Conservation (phyloP, 202 grass and related monocot species). For the Tripidium arundinaceum region DNA sequence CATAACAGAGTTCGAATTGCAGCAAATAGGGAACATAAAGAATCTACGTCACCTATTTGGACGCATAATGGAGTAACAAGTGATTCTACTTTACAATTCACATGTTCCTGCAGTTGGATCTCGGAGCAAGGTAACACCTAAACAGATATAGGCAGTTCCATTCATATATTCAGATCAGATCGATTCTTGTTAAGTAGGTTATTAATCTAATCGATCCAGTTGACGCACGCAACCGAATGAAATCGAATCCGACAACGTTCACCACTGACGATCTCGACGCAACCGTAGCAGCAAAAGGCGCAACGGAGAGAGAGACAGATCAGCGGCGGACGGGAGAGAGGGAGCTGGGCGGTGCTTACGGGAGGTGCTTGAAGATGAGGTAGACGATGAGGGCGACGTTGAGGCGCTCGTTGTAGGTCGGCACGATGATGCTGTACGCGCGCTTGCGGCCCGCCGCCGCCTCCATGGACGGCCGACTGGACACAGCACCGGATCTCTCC, state of each 20-base stretch:
- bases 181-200: neutral
- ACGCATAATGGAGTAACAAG: neutral
- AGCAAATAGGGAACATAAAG: neutral
- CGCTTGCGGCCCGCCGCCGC: constrained; percentile 18
- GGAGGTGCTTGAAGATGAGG: constrained; percentile 94
- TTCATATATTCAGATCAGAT: neutral
- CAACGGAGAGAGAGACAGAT: neutral
- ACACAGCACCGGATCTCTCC: neutral
- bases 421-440: constrained; percentile 84
- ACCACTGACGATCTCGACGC: neutral
- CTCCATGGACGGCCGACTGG: constrained; percentile 5
- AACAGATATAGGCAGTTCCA: neutral
- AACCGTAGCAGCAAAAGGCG: neutral
- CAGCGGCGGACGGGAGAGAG: neutral
- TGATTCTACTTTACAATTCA: neutral
- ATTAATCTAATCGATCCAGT: neutral
- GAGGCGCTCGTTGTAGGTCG: constrained; percentile 96
- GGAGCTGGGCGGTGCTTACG: constrained; percentile 16
- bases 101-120: neutral
- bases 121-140: neutral
- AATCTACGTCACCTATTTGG: neutral
- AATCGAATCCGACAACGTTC: neutral
- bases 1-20: neutral
- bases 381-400: constrained; percentile 85
- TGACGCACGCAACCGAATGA: neutral